Conservation (phyloP, 768 basidiomycete species). For the Suillus ampliporus region DNA sequence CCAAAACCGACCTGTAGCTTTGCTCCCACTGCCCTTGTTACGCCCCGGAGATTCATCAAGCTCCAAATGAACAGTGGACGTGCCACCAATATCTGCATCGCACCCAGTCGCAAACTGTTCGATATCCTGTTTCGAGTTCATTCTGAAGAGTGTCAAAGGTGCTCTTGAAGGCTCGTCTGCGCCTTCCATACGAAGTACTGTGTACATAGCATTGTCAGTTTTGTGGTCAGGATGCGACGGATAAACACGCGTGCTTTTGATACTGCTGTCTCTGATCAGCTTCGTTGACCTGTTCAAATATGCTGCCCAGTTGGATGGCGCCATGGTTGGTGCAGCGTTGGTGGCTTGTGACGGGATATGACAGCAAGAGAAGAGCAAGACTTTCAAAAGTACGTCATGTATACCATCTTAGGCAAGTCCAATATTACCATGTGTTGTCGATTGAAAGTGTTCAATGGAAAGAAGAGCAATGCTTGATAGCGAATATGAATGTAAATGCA, state of each 20-base stretch:
- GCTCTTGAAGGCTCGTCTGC: conserved; percentile 63
- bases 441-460: neutral
- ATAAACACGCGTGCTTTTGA: conserved; percentile 43
- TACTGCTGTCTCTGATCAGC: conserved; percentile 45
- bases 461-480: neutral
- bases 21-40: conserved; percentile 50
- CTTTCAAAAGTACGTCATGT: neutral
- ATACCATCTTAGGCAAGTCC: neutral
- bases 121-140: conserved; percentile 65
- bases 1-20: conserved; percentile 73
- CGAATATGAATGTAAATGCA: neutral
- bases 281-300: conserved; percentile 48
- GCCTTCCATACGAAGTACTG: conserved; percentile 81
- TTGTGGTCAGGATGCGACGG: conserved; percentile 7
- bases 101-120: conserved; percentile 77
- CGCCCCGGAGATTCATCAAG: conserved; percentile 59
- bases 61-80: conserved; percentile 77
- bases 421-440: neutral
- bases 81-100: conserved; percentile 89
- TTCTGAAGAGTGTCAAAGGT: conserved; percentile 69
- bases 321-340: conserved; percentile 24
- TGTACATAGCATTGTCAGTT: conserved; percentile 18
- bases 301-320: conserved; percentile 27
- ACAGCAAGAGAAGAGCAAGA: neutral
- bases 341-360: conserved; percentile 1